Base-by-base conservation (phyloP, 352 stramenopile species). In the Pythium apleroticum region DNA sequence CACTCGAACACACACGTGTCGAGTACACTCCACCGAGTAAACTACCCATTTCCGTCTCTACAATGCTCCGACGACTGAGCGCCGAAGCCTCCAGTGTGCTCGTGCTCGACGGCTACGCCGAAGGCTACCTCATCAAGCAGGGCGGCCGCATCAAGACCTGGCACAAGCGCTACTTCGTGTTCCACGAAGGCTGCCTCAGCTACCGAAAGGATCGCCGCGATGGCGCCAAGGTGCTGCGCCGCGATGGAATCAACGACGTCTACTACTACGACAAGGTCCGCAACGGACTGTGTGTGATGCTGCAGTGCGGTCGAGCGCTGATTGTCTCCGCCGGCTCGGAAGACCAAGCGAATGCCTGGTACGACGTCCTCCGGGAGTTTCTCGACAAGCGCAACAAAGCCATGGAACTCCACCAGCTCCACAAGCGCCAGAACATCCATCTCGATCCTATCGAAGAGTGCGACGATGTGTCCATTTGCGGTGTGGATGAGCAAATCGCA, bases 91-190 rank as follows among this genome's bases (percentile, higher is more conserved):
- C 43, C 24, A 69, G 66, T 46, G 79, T 90, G 7, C 54, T 88
- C 41, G 68, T 78, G 14, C 77, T 89, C 20, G 75, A 88, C 53
- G 80, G 79, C 61, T 86, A 88, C 67, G 80, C 80, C 25, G 81
- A 89, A 61, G 84, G 84, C 53, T 91, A 80, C 60, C 69, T 93
- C 30, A 33, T 73, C 6, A 93, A 93, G 65, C 78, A 86, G 27
- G 80, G 84, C 20, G 77, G 77, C 19, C 80, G 75, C 64, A 65
- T 93, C 63, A 90, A 90, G 71, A 93, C 74, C 49, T 93, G 84
- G 84, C 85, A 88, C 41, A 81, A 77, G 33, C 81, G 84, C 49
- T 93, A 88, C 69, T 93, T 93, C 60, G 79, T 90, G 27, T 89
- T 93, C 68, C 80, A 84, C 45, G 72, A 89, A 45, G 81, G 81